A percentile compares a stretch with the other conserved stretches of the same genome.
phyloP scores from a whole-genome alignment of 2,329 filamentous ascomycete genomes.

The Colletotrichum siamense region DNA sequence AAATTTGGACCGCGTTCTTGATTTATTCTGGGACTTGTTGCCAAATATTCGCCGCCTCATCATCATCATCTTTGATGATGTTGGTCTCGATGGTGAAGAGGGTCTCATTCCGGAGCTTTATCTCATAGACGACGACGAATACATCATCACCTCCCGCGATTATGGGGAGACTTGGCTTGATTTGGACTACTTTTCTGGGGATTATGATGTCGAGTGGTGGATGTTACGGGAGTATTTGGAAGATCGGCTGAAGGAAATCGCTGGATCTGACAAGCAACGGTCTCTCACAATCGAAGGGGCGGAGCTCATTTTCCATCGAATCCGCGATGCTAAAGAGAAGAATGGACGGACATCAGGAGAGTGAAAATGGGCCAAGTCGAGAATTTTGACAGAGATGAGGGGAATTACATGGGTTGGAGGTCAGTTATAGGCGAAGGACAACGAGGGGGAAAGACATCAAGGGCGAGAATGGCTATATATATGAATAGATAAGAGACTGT shows the following conservation, averaged over 20 bases:
- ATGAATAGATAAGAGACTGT: neutral
- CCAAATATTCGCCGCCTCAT: neutral
- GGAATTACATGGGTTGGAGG: neutral
- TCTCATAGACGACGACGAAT: neutral
- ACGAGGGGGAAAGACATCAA: neutral
- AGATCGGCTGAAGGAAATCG: neutral
- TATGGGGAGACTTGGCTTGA: neutral
- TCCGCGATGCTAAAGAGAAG: neutral
- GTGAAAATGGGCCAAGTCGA: neutral
- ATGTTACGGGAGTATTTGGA: neutral
- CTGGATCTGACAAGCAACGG: neutral
- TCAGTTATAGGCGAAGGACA: neutral
- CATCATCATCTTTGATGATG: neutral
- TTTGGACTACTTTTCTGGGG: neutral
- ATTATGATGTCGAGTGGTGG: neutral
- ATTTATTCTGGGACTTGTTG: neutral
- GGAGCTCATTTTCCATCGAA: neutral
- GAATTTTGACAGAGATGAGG: neutral
- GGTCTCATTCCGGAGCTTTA: neutral
- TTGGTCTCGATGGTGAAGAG: neutral
- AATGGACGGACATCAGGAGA: neutral
- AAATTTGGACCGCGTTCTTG: fast-evolving
- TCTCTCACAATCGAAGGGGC: neutral
- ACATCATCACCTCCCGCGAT: neutral
- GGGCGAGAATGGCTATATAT: neutral